Base-by-base conservation (phyloP, 805 yeast genomes). In the Candida chauliodis region DNA sequence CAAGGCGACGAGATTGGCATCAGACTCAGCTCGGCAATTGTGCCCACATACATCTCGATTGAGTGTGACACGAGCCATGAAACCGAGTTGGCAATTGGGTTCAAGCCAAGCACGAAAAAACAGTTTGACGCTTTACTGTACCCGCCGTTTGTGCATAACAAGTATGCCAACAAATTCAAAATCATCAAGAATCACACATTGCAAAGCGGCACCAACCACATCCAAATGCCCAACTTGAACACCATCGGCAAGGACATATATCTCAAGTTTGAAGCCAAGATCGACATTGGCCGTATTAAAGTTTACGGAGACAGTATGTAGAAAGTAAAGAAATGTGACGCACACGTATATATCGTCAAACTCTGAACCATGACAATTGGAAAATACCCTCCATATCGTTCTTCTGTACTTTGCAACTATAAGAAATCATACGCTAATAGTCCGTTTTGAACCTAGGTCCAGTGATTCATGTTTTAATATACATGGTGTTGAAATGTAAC, bases 1-100 rank as follows among this genome's bases (percentile, higher is more conserved):
- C 63, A 71, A 45, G 36, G 31, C 10, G 9, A 35, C 1, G 39
- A 42, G 14, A 37, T 66, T 13, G 74, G 74, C 0, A 43, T 68
- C 8, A 51, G 69, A 25, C 42, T 68, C 25, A 53, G 57, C 25
- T 48, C 48, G 21, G 45, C 66, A 2, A 46, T 64, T 2, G 56
- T 68, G 6, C 42, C 66, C 13, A 64, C 70, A 4, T 71, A 68
- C 43, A 16, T 69, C 5, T 40, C 65, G 1, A 23, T 68, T 6
- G 34, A 40, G 14, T 10, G 20, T 15, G 31, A 31, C n/a, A 3
- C 10, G 3, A 9, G 3, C 9, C 18, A 21, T 10, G 29, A 21
- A 3, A 14, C 8, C 2, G 11, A 25, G 3, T 13, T 41, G 4
- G 14, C 16, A 30, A 27, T 41, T 26, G 44, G 38, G 14, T 36